These are phyloP conservation scores for Tirmania nivea DNA, from an alignment of 495 filamentous ascomycete species.

Conservation along the genomic window DNA sequence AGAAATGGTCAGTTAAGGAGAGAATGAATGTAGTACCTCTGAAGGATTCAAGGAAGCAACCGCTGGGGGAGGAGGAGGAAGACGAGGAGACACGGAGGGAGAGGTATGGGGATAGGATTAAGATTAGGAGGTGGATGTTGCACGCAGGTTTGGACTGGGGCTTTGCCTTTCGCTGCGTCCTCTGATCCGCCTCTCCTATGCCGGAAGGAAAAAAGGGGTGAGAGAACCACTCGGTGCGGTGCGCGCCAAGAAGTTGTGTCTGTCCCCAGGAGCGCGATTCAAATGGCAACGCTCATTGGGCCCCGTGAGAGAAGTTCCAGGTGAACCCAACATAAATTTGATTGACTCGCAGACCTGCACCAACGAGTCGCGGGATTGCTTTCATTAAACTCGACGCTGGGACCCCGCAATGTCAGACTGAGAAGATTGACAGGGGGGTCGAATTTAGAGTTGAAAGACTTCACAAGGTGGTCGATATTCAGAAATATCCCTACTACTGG, in stretches of 20 bases:
- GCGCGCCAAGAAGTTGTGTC: background rate
- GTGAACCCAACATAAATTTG: background rate
- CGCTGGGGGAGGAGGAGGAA: background rate
- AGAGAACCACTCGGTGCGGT: background rate
- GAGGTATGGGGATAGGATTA: background rate
- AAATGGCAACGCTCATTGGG: background rate
- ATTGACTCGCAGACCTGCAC: no score
- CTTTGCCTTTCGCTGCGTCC: background rate
- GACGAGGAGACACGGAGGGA: background rate
- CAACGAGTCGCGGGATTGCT: no score
- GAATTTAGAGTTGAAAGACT: no score
- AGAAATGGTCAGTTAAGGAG: background rate
- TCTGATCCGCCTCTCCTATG: background rate
- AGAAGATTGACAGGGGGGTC: no score
- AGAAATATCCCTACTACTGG: no score
- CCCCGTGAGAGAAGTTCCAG: background rate
- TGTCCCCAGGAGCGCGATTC: background rate
- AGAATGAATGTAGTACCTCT: background rate
- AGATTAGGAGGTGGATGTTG: background rate
- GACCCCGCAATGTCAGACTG: no score
- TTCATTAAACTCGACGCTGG: no score
- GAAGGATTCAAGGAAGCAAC: background rate
- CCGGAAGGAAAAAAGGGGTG: background rate
- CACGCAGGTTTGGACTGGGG: background rate
- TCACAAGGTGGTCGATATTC: no score